phyloP scores from a whole-genome alignment of 2,329 filamentous ascomycete species.

The Botryotinia calthae region DNA sequence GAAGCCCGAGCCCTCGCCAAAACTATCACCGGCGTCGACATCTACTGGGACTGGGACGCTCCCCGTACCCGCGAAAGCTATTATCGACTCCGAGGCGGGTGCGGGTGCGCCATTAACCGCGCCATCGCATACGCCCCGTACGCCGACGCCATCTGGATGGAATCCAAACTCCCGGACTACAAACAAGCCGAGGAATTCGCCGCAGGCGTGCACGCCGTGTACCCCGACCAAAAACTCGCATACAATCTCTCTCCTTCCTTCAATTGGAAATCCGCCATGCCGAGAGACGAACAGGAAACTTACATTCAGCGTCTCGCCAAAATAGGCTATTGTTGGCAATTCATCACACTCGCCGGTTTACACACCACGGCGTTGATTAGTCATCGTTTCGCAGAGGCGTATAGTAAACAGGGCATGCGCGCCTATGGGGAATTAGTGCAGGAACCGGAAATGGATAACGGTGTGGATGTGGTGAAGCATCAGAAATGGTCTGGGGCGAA shows the following conservation, averaged over 20 bases:
- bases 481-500: slow-evolving; percentile 98
- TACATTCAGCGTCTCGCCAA: slow-evolving; percentile 86
- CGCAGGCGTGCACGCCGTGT: slow-evolving; percentile 86
- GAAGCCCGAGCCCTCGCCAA: slow-evolving; percentile 81
- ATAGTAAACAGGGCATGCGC: slow-evolving; percentile 80
- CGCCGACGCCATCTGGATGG: slow-evolving; percentile 98
- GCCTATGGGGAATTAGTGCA: slow-evolving; percentile 97
- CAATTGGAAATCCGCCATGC: slow-evolving; percentile 99
- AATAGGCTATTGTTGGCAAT: slow-evolving; percentile 99
- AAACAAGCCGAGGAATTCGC: slow-evolving; percentile 91
- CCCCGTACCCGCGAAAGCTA: slow-evolving; percentile 90
- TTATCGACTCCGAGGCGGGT: slow-evolving; percentile 90
- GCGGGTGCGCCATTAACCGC: slow-evolving; percentile 85
- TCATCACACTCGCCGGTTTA: slow-evolving; percentile 97
- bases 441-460: slow-evolving; percentile 90
- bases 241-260: slow-evolving; percentile 99
- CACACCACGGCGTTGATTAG: slow-evolving; percentile 93
- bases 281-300: slow-evolving; percentile 87
- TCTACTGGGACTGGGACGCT: slow-evolving; percentile 95
- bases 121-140: slow-evolving; percentile 91
- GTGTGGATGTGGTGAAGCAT: slow-evolving; percentile 94
- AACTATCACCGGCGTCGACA: slow-evolving; percentile 71
- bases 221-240: slow-evolving; percentile 94
- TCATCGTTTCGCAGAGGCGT: slow-evolving; percentile 83
- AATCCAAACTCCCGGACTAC: slow-evolving; percentile 93